These are phyloP conservation scores for Inonotus hispidus DNA, from an alignment of 1,284 basidiomycete species.

Conservation along the genomic window DNA sequence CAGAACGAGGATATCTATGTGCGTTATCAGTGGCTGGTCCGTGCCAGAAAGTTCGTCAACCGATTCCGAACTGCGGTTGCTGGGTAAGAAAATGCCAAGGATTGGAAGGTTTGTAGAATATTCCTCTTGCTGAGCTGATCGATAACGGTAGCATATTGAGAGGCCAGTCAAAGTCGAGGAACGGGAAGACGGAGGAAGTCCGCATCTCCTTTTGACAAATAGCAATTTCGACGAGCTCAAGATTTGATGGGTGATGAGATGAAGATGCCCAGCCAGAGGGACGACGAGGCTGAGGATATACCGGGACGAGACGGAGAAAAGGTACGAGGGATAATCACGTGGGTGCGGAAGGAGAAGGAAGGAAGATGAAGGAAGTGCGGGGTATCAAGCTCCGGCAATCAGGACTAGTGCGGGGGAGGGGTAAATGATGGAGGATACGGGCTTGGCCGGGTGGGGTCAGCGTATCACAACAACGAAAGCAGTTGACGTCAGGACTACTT, in stretches of 20 bases:
- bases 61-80: too few species aligned
- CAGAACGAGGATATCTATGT: neutral
- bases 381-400: neutral
- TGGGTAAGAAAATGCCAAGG: too few species aligned
- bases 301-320: neutral
- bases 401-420: neutral
- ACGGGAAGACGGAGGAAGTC: too few species aligned
- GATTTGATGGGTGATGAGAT: too few species aligned
- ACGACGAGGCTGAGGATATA: neutral
- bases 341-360: neutral
- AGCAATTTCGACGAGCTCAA: too few species aligned
- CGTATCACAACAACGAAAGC: neutral
- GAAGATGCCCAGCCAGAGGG: too few species aligned
- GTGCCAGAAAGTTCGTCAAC: too few species aligned
- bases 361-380: neutral
- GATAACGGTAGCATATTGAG: too few species aligned
- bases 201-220: too few species aligned
- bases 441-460: neutral
- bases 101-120: too few species aligned
- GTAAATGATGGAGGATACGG: neutral
- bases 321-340: neutral
- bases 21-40: neutral
- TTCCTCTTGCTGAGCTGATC: too few species aligned
- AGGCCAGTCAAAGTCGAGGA: too few species aligned
- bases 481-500: neutral